Evolutionary conservation across 768 basidiomycete genomes (phyloP), one percentile per base, ranked within the genome.

Genomic region (Termitomyces sp.): DNA sequence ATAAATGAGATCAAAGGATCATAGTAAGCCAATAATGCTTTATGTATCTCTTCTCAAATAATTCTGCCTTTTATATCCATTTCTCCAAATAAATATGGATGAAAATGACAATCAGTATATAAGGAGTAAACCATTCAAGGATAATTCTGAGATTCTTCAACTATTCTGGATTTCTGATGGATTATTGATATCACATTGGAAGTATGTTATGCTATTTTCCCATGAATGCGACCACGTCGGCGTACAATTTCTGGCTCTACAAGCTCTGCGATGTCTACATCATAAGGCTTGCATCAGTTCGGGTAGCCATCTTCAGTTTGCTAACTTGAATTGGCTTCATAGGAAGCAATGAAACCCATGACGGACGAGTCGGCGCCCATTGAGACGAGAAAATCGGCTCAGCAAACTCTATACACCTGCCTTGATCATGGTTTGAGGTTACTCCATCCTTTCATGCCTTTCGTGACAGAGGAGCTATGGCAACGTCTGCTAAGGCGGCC

Each of bases 181-280:
- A n/a, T n/a, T n/a, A n/a, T n/a, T n/a, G n/a, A n/a, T n/a, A n/a
- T n/a, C n/a, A n/a, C n/a, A n/a, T n/a, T n/a, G n/a, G n/a, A n/a
- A n/a, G n/a, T n/a, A n/a, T n/a, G n/a, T n/a, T n/a, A n/a, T n/a
- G n/a, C n/a, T n/a, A n/a, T n/a, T n/a, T n/a, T n/a, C n/a, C n/a
- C 77, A 94, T 96, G 87, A 77, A 81, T 18, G 97, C 94, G 0
- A 96, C 97, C 0, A 87, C 79, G 3, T 79, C 85, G 0, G 87
- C 83, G 0, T 85, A 98, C 75, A 92, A 92, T 66, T 98, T 97
- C 78, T 99, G 97, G 96, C 73, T 99, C 39, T 95, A 98, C 70
- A 96, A 99, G 72, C 78, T 98, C n/a, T 99, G 97, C 68, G 97
- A 99, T 69, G 94, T 99, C 26, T 99, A 95, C 75, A 98, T 99